phyloP scores from a whole-genome alignment of 169 alveolate genomes.

The Babesia microti region DNA sequence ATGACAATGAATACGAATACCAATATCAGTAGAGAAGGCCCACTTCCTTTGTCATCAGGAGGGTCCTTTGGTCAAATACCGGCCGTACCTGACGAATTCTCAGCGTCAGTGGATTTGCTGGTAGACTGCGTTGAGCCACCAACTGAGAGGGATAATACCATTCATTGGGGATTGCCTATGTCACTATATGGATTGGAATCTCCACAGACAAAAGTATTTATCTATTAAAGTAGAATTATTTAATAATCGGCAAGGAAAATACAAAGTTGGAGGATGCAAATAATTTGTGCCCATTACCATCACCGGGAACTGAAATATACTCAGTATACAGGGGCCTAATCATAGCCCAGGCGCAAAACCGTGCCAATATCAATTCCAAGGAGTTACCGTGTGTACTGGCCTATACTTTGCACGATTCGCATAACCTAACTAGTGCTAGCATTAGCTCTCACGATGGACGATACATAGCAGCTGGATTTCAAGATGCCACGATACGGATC shows the following conservation, averaged over 20 bases:
- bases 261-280: constrained; percentile 29
- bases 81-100: no score
- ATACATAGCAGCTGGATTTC: constrained; percentile 34
- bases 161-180: constrained; percentile 1
- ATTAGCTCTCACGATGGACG: constrained; percentile 36
- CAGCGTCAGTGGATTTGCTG: not conserved
- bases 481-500: constrained; percentile 25
- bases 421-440: constrained; percentile 11
- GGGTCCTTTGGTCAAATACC: no score
- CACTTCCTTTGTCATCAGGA: no score
- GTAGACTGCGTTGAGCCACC: not conserved
- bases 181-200: not conserved
- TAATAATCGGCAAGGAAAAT: constrained; percentile 8
- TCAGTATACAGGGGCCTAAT: constrained; percentile 24
- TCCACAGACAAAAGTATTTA: not conserved
- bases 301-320: constrained; percentile 17
- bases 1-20: no score
- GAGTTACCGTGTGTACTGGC: constrained; percentile 11
- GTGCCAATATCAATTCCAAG: not conserved
- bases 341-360: constrained; percentile 2
- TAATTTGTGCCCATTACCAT: constrained; percentile 35
- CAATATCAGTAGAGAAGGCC: no score
- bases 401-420: constrained; percentile 27
- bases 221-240: not conserved
- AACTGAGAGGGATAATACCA: not conserved